Evolutionary conservation across 768 basidiomycete species (phyloP).

Genomic region (Auricularia sp.): DNA sequence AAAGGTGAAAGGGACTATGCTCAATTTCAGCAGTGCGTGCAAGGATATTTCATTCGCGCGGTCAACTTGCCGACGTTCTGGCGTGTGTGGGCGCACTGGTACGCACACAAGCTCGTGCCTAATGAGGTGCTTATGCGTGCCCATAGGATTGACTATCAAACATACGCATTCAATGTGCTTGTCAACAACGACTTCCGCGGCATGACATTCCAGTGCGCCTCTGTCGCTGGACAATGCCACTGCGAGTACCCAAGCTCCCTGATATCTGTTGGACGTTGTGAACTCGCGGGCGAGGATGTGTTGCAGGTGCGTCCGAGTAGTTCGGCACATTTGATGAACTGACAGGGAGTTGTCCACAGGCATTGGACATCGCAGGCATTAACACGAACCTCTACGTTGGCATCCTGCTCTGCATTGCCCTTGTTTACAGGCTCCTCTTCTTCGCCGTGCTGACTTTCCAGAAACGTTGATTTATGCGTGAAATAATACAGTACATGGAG

Average conservation of each 20-base stretch:
- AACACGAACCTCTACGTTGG: constrained; percentile 36
- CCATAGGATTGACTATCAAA: constrained; percentile 9
- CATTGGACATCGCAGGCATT: constrained; percentile 37
- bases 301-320: constrained; percentile 16
- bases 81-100: constrained; percentile 47
- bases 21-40: constrained; percentile 8
- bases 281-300: constrained; percentile 41
- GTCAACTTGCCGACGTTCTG: constrained; percentile 47
- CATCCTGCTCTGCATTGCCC: constrained; percentile 35
- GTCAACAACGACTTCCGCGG: constrained; percentile 40
- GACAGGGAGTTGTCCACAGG: constrained; percentile 10
- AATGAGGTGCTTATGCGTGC: constrained; percentile 22
- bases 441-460: constrained; percentile 14
- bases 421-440: constrained; percentile 37
- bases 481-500: not conserved
- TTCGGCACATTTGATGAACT: not conserved
- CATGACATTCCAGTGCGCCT: constrained; percentile 34
- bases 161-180: constrained; percentile 18
- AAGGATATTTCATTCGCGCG: constrained; percentile 38
- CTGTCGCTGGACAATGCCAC: constrained; percentile 25
- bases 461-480: constrained; percentile 7
- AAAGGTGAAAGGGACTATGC: constrained; percentile 28
- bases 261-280: constrained; percentile 30
- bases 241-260: constrained; percentile 44
- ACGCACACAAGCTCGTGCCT: constrained; percentile 31